Percentiles rank a stretch among this genome's conserved stretches.
phyloP scores from a whole-genome alignment of 2,329 filamentous ascomycete species.

The Lithohypha guttulata region DNA sequence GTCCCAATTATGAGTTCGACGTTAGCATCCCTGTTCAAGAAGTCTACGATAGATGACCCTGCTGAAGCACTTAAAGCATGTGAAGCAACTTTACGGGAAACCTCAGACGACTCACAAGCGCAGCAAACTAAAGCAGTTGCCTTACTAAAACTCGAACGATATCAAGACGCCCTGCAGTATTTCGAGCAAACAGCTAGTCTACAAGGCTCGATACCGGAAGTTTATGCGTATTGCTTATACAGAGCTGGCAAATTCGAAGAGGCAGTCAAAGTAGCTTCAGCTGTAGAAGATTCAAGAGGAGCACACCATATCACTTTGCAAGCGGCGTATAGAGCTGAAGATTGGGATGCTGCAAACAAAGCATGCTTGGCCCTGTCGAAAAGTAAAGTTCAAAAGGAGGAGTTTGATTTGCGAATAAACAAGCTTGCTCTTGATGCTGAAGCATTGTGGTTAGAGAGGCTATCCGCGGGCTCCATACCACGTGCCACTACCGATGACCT shows the following conservation, averaged over 20 bases:
- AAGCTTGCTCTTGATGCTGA: conserved; percentile 51
- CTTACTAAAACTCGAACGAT: conserved; percentile 53
- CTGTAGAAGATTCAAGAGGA: conserved; percentile 35
- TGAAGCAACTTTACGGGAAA: conserved; percentile 46
- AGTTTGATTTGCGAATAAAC: conserved; percentile 53
- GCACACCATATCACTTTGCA: conserved; percentile 52
- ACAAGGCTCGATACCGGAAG: conserved; percentile 28
- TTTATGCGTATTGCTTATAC: conserved; percentile 55
- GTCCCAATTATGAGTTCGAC: conserved; percentile 31
- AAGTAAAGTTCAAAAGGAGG: conserved; percentile 37
- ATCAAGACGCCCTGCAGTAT: conserved; percentile 47
- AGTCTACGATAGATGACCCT: conserved; percentile 50
- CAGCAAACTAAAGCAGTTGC: conserved; percentile 51
- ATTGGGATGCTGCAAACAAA: conserved; percentile 44
- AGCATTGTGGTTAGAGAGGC: conserved; percentile 47
- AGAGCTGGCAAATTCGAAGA: conserved; percentile 46
- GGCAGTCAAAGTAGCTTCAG: conserved; percentile 42
- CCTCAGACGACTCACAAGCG: conserved; percentile 45
- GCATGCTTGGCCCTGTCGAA: conserved; percentile 43
- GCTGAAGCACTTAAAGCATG: conserved; percentile 50
- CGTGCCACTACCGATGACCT: conserved; percentile 48
- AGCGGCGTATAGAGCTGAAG: conserved; percentile 50
- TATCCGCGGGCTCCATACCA: conserved; percentile 41
- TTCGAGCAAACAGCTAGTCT: conserved; percentile 38
- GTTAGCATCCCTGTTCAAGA: conserved; percentile 46